phyloP scores from a whole-genome alignment of 805 yeast genomes.

The Candida oleophila region DNA sequence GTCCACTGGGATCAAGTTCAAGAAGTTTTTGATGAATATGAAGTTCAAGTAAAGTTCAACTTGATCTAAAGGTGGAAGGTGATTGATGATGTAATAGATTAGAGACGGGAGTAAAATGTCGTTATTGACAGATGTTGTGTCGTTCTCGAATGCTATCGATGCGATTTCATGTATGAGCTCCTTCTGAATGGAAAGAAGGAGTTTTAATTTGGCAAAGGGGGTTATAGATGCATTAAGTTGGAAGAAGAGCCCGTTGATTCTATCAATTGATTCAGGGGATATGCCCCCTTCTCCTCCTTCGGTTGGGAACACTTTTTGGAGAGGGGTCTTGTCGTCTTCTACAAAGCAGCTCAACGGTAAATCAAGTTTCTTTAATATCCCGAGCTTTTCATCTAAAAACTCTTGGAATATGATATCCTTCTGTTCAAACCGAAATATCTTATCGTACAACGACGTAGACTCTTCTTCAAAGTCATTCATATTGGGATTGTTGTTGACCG shows the following conservation, averaged over 20 bases:
- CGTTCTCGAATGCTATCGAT: conserved; percentile 10
- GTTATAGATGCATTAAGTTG: conserved; percentile 22
- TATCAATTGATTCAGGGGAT: conserved; percentile 1
- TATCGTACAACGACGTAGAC: conserved; percentile 30
- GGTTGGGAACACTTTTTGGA: background rate
- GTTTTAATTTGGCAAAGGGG: conserved; percentile 31
- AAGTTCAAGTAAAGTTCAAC: conserved; percentile 35
- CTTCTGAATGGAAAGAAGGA: conserved; percentile 33
- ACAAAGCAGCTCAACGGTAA: conserved; percentile 30
- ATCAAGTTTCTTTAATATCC: conserved; percentile 20
- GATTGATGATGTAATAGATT: conserved; percentile 34
- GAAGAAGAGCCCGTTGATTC: conserved; percentile 16
- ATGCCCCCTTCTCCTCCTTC: background rate
- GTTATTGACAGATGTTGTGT: conserved; percentile 23
- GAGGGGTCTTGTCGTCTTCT: conserved; percentile 16
- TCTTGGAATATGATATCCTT: conserved; percentile 36
- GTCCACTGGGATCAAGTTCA: conserved; percentile 19
- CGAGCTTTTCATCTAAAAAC: conserved; percentile 33
- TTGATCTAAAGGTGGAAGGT: conserved; percentile 16
- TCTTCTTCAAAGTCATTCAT: conserved; percentile 22
- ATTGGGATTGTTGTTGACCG: conserved; percentile 8
- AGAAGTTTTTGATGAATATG: conserved; percentile 35
- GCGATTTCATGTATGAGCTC: conserved; percentile 19
- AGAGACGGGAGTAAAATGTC: conserved; percentile 41
- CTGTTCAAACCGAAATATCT: conserved; percentile 38